Conservation (phyloP, 352 stramenopile genomes). For the Plasmopara halstedii region DNA sequence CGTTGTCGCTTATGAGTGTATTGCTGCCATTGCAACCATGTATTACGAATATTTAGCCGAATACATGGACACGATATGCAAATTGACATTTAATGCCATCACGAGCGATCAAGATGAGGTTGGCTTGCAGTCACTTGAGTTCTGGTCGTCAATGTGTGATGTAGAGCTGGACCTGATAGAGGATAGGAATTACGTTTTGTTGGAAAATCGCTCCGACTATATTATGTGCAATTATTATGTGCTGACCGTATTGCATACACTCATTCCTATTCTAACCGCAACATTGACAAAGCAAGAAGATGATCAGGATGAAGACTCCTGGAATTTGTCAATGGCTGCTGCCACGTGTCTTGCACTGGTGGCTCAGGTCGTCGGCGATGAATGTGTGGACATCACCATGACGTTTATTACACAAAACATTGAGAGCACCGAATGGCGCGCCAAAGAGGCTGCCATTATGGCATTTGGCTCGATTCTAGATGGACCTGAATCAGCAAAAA, state of each 20-base stretch:
- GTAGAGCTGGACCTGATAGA: conserved; percentile 93
- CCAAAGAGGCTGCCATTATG: conserved; percentile 95
- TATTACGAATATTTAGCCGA: conserved; percentile 95
- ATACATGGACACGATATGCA: conserved; percentile 96
- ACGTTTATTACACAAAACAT: conserved; percentile 94
- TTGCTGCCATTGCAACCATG: conserved; percentile 89
- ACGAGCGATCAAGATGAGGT: conserved; percentile 88
- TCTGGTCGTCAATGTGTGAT: conserved; percentile 97
- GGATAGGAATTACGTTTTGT: conserved; percentile 82
- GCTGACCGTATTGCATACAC: conserved; percentile 69
- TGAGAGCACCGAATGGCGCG: conserved; percentile 90
- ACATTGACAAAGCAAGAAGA: conserved; percentile 94
- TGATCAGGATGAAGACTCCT: conserved; percentile 91
- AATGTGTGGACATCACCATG: conserved; percentile 89
- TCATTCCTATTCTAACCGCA: conserved; percentile 91
- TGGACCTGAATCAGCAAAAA: conserved; percentile 85
- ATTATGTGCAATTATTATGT: conserved; percentile 88
- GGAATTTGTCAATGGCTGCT: conserved; percentile 92
- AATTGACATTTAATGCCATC: conserved; percentile 93
- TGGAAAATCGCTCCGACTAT: conserved; percentile 37
- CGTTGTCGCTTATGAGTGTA: conserved; percentile 93
- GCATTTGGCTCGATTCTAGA: conserved; percentile 95
- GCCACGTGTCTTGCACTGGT: conserved; percentile 91
- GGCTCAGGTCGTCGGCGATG: conserved; percentile 89
- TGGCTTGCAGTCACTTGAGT: conserved; percentile 94